Conservation (phyloP, 2,329 filamentous ascomycete species). For the Verticillium alfalfae region DNA sequence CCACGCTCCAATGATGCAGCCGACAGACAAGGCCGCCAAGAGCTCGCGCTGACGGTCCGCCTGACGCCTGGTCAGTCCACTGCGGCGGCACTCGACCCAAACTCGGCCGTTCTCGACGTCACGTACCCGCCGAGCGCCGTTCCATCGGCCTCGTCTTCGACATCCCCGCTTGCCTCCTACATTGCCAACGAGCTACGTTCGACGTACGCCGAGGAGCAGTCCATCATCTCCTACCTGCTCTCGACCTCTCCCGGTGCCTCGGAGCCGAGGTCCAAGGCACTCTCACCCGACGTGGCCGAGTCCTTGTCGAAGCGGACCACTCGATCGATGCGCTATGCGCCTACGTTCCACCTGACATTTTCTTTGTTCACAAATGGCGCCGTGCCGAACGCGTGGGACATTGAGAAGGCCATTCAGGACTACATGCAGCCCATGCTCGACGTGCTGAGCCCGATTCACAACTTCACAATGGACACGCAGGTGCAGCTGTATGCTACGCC, state of each 20-base stretch:
- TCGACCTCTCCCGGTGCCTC: conserved; percentile 51
- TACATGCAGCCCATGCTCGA: conserved; percentile 80
- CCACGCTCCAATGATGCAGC: conserved; percentile 23
- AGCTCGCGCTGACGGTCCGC: conserved; percentile 62
- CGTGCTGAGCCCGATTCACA: conserved; percentile 76
- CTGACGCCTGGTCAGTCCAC: conserved; percentile 60
- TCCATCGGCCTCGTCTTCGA: conserved; percentile 61
- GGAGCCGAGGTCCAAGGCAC: conserved; percentile 36
- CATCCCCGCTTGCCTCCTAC: conserved; percentile 69
- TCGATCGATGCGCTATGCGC: conserved; percentile 82
- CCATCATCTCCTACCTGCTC: conserved; percentile 72
- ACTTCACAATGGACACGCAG: conserved; percentile 94
- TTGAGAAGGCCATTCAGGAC: conserved; percentile 72
- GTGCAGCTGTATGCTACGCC: conserved; percentile 86
- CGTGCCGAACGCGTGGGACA: conserved; percentile 82
- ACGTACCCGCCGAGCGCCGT: conserved; percentile 67
- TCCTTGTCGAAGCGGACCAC: conserved; percentile 67
- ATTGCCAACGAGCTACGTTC: conserved; percentile 72
- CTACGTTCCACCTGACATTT: conserved; percentile 93
- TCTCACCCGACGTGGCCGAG: conserved; percentile 47
- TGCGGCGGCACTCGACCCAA: conserved; percentile 60
- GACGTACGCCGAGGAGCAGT: conserved; percentile 83
- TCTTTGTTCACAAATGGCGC: conserved; percentile 83
- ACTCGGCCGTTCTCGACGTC: conserved; percentile 68
- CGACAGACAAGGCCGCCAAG: conserved; percentile 18